Conservation (phyloP, 768 basidiomycete species). For the Tephrocybe sp. region DNA sequence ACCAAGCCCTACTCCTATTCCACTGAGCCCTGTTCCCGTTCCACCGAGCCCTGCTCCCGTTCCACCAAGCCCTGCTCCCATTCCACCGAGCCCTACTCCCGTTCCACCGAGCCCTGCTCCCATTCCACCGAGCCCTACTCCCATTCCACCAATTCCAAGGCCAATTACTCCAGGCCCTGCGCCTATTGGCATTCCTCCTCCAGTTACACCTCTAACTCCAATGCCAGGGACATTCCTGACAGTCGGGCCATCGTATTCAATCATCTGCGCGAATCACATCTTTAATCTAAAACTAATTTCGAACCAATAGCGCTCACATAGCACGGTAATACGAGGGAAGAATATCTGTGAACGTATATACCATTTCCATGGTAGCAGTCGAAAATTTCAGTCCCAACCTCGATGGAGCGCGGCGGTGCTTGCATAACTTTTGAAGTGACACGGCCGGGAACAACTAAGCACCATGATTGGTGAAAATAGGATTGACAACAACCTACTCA, state of each 20-base stretch:
- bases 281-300: background rate
- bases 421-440: background rate
- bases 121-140: too few relatives aligned
- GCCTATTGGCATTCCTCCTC: too few relatives aligned
- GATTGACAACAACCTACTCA: background rate
- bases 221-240: too few relatives aligned
- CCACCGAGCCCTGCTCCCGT: too few relatives aligned
- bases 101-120: too few relatives aligned
- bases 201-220: too few relatives aligned
- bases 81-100: too few relatives aligned
- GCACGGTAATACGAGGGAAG: constrained; percentile 3
- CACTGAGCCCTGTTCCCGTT: too few relatives aligned
- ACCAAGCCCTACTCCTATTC: too few relatives aligned
- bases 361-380: background rate
- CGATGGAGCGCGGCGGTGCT: background rate
- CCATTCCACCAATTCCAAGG: too few relatives aligned
- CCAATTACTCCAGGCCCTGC: too few relatives aligned
- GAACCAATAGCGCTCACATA: background rate
- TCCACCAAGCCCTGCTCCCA: too few relatives aligned
- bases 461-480: background rate
- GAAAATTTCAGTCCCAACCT: background rate
- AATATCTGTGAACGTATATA: constrained; percentile 1
- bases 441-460: background rate
- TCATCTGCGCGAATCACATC: background rate
- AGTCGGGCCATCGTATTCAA: background rate